Base-by-base conservation (phyloP, 1,284 basidiomycete genomes). In the Laetiporus sulphureus region DNA sequence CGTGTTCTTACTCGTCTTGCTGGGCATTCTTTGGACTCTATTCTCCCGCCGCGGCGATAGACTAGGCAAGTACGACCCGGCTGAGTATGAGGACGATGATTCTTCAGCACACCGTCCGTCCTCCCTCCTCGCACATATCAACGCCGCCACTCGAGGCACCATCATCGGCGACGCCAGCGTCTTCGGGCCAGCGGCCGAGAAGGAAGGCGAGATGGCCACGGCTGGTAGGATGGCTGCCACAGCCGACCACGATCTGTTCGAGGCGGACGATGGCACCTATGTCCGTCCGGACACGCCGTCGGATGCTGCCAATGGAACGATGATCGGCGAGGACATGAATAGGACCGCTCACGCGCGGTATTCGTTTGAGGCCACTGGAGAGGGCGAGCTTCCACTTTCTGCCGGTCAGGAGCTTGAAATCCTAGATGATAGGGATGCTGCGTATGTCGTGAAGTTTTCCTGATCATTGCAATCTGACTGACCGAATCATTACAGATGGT, bases 1-100 rank as follows among this genome's bases (percentile, higher is more conserved):
- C 19, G 91, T 99, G 40, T 93, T 99, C 68, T 67, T 98, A 1
- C 73, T 97, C 18, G 86, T 91, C 12, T 68, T 96, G 27, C 72
- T 93, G 44, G 91, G 91, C 36, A 85, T 98, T 35, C 67, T 98
- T 32, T 91, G 91, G 83, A 85, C 91, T 0, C 73, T 96, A 11
- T 82, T 91, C 60, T 82, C 87, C 18, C 73, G 90, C 18, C 73
- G 90, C 35, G 74, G 81, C 40, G 88, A 88, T 21, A 80, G 73
- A 56, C 53, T 75, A 10, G 64, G 66, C 50, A 80, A 81, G 56
- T 72, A 73, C 45, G 81, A 82, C 42, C 60, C 58, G 19, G 69
- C 61, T 1, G 62, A 60, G n/a, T 68, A 78, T n/a, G 85, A 83
- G 5, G 83, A 86, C 2, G 85, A 89, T 36, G 81, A 85, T 41